A percentile compares a stretch with the other conserved stretches of the same genome.
phyloP scores from a whole-genome alignment of 257 asterid species.

The Solanum habrochaites region DNA sequence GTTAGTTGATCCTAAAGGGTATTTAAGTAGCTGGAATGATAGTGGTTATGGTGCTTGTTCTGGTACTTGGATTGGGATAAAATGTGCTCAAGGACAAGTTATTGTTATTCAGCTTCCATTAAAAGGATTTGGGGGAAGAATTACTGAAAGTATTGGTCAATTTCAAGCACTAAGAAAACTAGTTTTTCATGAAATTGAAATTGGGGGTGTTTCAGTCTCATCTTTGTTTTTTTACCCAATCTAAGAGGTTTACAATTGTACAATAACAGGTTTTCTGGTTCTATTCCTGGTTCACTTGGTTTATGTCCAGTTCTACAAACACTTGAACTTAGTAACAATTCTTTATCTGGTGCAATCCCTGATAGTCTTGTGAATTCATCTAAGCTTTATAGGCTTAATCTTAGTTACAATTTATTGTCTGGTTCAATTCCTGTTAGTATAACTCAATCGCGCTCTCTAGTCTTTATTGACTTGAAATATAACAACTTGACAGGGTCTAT shows the following conservation, averaged over 20 bases:
- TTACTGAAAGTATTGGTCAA: conserved; percentile 60
- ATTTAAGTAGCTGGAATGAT: conserved; percentile 82
- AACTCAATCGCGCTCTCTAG: conserved; percentile 37
- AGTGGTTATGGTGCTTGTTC: conserved; percentile 78
- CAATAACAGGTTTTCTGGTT: conserved; percentile 67
- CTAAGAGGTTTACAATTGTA: conserved; percentile 82
- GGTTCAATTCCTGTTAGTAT: conserved; percentile 42
- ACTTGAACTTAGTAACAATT: conserved; percentile 67
- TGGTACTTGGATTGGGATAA: conserved; percentile 80
- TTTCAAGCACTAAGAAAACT: conserved; percentile 70
- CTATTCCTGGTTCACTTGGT: conserved; percentile 77
- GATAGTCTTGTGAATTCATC: conserved; percentile 48
- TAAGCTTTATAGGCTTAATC: conserved; percentile 53
- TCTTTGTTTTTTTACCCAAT: conserved; percentile 61
- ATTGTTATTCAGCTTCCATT: conserved; percentile 93
- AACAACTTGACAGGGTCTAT: conserved; percentile 61
- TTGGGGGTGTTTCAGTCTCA: conserved; percentile 44
- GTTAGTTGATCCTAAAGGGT: conserved; percentile 68
- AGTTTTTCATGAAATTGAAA: conserved; percentile 74
- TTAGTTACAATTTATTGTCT: conserved; percentile 58
- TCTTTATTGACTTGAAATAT: conserved; percentile 41
- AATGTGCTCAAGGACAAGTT: conserved; percentile 89
- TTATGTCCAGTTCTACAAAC: conserved; percentile 59
- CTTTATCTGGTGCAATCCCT: conserved; percentile 60
- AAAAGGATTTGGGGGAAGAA: conserved; percentile 61